Percentiles rank a stretch among this genome's conserved stretches.
Conservation (phyloP, 2,329 filamentous ascomycete species). For the Penicillium sp. region DNA sequence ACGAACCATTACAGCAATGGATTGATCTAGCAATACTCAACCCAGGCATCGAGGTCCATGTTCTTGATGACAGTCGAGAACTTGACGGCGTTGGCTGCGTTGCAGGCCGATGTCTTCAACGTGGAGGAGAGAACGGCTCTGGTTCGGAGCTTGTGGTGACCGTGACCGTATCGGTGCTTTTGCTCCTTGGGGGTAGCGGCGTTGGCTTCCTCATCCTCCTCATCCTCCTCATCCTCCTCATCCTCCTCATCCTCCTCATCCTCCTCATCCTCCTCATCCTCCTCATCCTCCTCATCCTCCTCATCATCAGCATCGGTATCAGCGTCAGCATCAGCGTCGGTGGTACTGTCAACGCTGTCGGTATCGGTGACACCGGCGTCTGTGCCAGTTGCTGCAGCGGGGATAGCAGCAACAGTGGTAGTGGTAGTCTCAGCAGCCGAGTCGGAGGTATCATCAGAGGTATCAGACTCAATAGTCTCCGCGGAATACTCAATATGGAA, state of each 20-base stretch:
- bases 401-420: neutral
- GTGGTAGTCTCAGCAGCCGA: neutral
- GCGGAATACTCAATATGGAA: conserved; percentile 64
- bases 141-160: neutral
- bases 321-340: no score
- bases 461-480: neutral
- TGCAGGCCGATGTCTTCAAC: conserved; percentile 40
- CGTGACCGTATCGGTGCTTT: neutral
- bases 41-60: conserved; percentile 56
- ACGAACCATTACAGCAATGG: neutral
- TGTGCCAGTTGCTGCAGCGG: neutral
- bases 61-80: conserved; percentile 61
- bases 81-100: conserved; percentile 37
- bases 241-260: conserved; percentile 24
- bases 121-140: neutral
- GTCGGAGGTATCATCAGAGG: neutral
- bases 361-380: neutral
- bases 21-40: conserved; percentile 46
- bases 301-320: neutral
- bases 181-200: neutral
- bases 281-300: conserved; percentile 24
- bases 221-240: neutral
- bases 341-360: neutral
- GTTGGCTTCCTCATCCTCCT: neutral
- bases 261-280: conserved; percentile 33